Evolutionary conservation across 179 eudicot genomes (phyloP).

Genomic region (Nepenthes alata): DNA sequence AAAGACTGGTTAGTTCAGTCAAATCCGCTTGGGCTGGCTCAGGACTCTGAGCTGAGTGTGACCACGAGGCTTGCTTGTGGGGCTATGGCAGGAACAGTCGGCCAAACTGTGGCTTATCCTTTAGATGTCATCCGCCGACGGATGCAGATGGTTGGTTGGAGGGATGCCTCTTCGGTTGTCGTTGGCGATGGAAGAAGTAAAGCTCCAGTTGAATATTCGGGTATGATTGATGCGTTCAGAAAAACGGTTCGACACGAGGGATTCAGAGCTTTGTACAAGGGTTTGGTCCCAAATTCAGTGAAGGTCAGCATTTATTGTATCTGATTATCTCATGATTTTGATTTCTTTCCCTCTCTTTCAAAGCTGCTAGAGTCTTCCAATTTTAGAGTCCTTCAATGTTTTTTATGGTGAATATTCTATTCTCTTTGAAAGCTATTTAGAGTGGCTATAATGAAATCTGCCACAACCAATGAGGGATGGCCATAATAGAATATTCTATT

Average conservation of each 20-base stretch:
- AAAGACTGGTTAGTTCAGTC: conserved; percentile 70
- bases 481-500: too few relatives aligned
- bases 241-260: conserved; percentile 83
- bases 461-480: too few relatives aligned
- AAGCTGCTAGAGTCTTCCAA: too few relatives aligned
- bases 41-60: conserved; percentile 59
- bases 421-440: too few relatives aligned
- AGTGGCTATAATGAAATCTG: too few relatives aligned
- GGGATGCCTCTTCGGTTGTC: conserved; percentile 56
- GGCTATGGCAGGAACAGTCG: conserved; percentile 85
- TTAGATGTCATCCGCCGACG: conserved; percentile 82
- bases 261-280: conserved; percentile 78
- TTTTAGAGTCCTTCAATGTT: too few relatives aligned
- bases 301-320: conserved; percentile 49
- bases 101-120: conserved; percentile 93
- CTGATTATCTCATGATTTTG: not conserved
- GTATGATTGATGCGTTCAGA: conserved; percentile 86
- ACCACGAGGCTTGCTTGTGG: conserved; percentile 89
- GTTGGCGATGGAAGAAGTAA: conserved; percentile 62
- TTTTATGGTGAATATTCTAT: too few relatives aligned
- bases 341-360: too few relatives aligned
- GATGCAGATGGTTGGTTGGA: conserved; percentile 99
- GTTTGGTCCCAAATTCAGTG: conserved; percentile 86
- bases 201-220: conserved; percentile 60
- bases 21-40: conserved; percentile 51